Percentiles rank a stretch among this genome's conserved stretches.
These are phyloP conservation scores for Cyclotella kingstonii DNA, from an alignment of 108 stramenopile genomes.

Conservation along the genomic window DNA sequence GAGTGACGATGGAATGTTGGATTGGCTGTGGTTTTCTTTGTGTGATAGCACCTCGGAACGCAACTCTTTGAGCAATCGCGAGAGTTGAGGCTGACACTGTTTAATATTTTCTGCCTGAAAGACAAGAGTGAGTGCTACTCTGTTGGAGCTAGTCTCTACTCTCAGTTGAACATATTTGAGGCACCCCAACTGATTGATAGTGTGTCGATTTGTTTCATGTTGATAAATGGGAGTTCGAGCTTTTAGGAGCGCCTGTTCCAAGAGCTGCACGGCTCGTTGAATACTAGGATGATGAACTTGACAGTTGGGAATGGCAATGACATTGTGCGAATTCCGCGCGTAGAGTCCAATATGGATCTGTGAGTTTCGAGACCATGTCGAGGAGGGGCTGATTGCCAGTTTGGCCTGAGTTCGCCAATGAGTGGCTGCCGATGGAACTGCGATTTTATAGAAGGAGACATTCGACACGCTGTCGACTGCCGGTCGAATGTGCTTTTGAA, in stretches of 20 bases:
- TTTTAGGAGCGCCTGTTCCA: constrained; percentile 56
- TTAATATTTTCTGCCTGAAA: constrained; percentile 82
- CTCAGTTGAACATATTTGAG: constrained; percentile 79
- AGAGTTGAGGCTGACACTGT: constrained; percentile 65
- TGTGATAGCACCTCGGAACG: constrained; percentile 38
- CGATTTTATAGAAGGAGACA: constrained; percentile 6
- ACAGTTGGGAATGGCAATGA: constrained; percentile 86
- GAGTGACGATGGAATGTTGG: too few relatives aligned
- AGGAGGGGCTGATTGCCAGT: constrained; percentile 63
- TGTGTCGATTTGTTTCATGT: too few relatives aligned
- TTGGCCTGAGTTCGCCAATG: constrained; percentile 86
- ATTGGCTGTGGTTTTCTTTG: too few relatives aligned
- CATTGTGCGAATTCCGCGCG: constrained; percentile 75
- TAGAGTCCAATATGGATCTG: constrained; percentile 88
- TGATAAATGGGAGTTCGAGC: constrained; percentile 69
- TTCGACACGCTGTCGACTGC: background rate
- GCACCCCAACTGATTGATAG: constrained; percentile 52
- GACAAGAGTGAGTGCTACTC: constrained; percentile 83
- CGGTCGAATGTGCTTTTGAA: constrained; percentile 55
- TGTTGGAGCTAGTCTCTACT: constrained; percentile 80
- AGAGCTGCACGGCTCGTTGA: constrained; percentile 64
- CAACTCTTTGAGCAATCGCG: constrained; percentile 70
- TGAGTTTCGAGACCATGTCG: constrained; percentile 51
- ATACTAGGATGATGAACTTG: constrained; percentile 93
- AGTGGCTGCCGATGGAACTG: constrained; percentile 45